These are phyloP conservation scores for Kalmanozyma brasiliensis DNA, from an alignment of 1,284 basidiomycete species.

Conservation along the genomic window DNA sequence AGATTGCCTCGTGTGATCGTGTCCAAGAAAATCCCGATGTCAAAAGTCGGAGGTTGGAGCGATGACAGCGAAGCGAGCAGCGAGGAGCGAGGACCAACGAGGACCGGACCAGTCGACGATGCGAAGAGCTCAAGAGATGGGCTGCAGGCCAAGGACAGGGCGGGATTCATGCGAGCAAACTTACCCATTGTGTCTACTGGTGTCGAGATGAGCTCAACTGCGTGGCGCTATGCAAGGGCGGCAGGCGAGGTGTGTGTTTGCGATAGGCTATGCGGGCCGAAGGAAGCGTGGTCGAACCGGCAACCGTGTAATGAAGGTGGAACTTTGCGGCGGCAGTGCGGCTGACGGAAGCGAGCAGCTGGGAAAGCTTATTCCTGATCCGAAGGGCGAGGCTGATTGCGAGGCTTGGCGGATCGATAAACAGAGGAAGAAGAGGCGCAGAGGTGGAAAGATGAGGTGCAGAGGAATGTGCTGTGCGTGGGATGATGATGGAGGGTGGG, in stretches of 20 bases:
- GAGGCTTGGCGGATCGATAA: slow-evolving; percentile 5
- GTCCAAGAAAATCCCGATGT: too few species aligned
- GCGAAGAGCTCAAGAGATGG: slow-evolving; percentile 1
- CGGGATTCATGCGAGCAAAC: slow-evolving; percentile 1
- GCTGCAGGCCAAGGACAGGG: not conserved
- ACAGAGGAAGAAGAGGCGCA: not conserved
- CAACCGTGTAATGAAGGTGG: slow-evolving; percentile 9
- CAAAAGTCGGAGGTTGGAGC: too few species aligned
- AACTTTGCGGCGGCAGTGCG: slow-evolving; percentile 7
- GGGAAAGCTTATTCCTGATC: not conserved
- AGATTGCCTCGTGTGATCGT: too few species aligned
- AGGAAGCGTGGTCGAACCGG: slow-evolving; percentile 1
- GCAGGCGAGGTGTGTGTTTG: slow-evolving; percentile 1
- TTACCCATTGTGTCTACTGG: slow-evolving; percentile 34
- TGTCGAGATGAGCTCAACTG: slow-evolving; percentile 1
- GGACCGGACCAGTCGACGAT: not conserved
- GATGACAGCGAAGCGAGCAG: not conserved
- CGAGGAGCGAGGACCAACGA: not conserved
- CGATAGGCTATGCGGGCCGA: not conserved
- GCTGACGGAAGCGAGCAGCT: not conserved
- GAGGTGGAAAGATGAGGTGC: not conserved
- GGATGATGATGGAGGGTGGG: slow-evolving; percentile 42
- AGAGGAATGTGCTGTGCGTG: slow-evolving; percentile 12
- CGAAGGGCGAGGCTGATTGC: slow-evolving; percentile 1
- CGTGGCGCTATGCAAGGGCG: slow-evolving; percentile 3